A percentile compares a stretch with the other conserved stretches of the same genome.
Conservation (phyloP, 2,329 filamentous ascomycete genomes). For the Curvularia verruculosa region DNA sequence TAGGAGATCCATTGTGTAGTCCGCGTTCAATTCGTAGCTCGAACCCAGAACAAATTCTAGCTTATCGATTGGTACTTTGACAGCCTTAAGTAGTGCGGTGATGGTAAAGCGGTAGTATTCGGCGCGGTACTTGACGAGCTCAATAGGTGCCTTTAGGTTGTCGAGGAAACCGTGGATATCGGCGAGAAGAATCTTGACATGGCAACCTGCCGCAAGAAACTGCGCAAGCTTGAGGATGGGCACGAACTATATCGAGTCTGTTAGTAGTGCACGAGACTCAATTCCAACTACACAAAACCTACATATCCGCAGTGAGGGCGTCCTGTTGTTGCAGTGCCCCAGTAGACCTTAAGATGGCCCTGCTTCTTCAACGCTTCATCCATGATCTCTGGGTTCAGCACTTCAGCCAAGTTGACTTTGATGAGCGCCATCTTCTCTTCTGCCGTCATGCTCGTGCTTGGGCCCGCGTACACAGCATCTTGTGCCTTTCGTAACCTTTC, state of each 20-base stretch:
- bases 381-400: slow-evolving; percentile 84
- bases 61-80: slow-evolving; percentile 78
- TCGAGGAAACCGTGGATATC: slow-evolving; percentile 74
- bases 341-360: slow-evolving; percentile 79
- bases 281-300: slow-evolving; percentile 11
- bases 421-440: slow-evolving; percentile 76
- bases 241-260: slow-evolving; percentile 62
- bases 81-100: slow-evolving; percentile 73
- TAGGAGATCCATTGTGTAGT: slow-evolving; percentile 89
- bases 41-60: slow-evolving; percentile 85
- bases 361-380: slow-evolving; percentile 70
- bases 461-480: slow-evolving; percentile 25
- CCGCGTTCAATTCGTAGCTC: slow-evolving; percentile 71
- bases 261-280: slow-evolving; percentile 16
- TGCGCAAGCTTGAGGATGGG: slow-evolving; percentile 89
- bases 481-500: slow-evolving; percentile 35
- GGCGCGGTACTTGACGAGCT: slow-evolving; percentile 80
- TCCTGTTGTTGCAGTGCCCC: slow-evolving; percentile 87
- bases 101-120: slow-evolving; percentile 84
- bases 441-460: slow-evolving; percentile 48
- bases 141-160: slow-evolving; percentile 84
- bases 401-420: slow-evolving; percentile 78
- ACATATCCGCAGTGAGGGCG: slow-evolving; percentile 83
- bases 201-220: slow-evolving; percentile 81
- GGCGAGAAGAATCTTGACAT: slow-evolving; percentile 76